phyloP scores from a whole-genome alignment of 331 rosid genomes.

The Pyracantha coccinea region DNA sequence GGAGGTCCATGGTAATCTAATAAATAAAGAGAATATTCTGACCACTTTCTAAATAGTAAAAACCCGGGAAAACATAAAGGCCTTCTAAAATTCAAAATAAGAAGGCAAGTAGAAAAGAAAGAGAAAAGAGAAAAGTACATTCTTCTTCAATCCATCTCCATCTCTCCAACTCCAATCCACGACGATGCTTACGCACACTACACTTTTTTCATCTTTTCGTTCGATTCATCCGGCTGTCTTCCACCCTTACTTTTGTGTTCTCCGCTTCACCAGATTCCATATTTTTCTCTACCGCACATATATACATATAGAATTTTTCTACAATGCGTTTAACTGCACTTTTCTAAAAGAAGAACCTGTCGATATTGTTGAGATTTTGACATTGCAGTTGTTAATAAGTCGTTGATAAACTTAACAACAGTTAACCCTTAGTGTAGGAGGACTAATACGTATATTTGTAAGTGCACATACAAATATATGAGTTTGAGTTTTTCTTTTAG shows the following conservation, averaged over 20 bases:
- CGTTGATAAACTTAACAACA: neutral
- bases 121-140: neutral
- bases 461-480: neutral
- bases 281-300: neutral
- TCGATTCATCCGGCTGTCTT: slow-evolving; percentile 35
- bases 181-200: slow-evolving; percentile 33
- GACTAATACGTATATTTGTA: neutral
- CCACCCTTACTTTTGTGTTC: slow-evolving; percentile 61
- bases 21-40: neutral
- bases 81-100: neutral
- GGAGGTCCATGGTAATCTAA: neutral
- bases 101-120: neutral
- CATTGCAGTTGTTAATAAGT: neutral
- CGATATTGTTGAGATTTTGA: neutral
- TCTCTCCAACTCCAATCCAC: slow-evolving; percentile 2
- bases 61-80: neutral
- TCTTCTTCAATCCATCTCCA: neutral
- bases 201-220: slow-evolving; percentile 16
- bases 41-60: neutral
- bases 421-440: neutral
- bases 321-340: neutral
- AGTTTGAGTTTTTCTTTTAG: neutral
- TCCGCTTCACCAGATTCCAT: slow-evolving; percentile 67
- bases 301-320: neutral
- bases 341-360: too few species aligned